A percentile compares a stretch with the other conserved stretches of the same genome.
Evolutionary conservation across 192 early-diverging fungal species (phyloP).

Genomic region (Phycomyces blakesleeanus): DNA sequence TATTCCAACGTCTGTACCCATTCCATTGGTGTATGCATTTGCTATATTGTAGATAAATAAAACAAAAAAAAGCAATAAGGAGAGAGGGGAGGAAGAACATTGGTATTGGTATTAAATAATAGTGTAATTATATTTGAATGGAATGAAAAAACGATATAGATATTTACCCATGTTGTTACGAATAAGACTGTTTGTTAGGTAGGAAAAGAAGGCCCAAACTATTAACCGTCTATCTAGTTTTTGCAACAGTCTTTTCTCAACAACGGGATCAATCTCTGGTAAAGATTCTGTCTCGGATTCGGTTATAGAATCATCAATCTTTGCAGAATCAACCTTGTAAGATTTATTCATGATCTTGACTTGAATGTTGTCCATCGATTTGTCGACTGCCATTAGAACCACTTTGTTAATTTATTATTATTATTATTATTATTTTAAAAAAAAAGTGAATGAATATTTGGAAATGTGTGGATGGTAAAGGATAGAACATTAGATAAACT

Average conservation of each 20-base stretch:
- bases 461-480: too few species aligned
- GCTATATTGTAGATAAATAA: too few species aligned
- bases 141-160: neutral
- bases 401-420: too few species aligned
- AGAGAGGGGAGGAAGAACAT: neutral
- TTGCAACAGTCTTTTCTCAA: neutral
- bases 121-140: too few species aligned
- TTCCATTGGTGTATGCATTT: constrained; percentile 7
- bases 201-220: constrained; percentile 4
- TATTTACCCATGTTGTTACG: constrained; percentile 10
- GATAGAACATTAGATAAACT: neutral
- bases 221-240: constrained; percentile 5
- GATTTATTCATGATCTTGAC: neutral
- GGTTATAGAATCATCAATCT: neutral
- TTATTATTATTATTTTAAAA: too few species aligned
- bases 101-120: too few species aligned
- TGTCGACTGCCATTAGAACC: too few species aligned
- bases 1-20: constrained; percentile 1
- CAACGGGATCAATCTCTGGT: constrained; percentile 2
- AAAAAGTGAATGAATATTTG: too few species aligned
- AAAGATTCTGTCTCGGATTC: neutral
- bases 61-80: neutral
- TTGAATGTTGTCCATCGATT: too few species aligned
- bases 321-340: neutral
- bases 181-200: constrained; percentile 7